Conservation (phyloP, 2,329 filamentous ascomycete species). For the Dactylellina haptotyla region DNA sequence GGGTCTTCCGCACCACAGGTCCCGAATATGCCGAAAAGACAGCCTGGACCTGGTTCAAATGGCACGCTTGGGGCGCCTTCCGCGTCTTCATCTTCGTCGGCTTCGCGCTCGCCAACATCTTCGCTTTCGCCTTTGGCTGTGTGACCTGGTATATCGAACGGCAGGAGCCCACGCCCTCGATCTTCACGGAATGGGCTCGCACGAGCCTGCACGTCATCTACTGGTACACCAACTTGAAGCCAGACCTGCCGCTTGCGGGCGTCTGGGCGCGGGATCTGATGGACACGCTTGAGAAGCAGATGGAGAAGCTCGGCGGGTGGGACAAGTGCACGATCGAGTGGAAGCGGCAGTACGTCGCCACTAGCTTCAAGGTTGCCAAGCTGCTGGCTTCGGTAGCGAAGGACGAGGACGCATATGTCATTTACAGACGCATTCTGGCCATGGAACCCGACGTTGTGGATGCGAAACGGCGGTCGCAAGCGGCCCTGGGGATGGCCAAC, state of each 20-base stretch:
- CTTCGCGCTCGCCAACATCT: slow-evolving; percentile 37
- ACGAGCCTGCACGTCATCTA: slow-evolving; percentile 32
- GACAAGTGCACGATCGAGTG: slow-evolving; percentile 36
- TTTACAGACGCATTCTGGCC: slow-evolving; percentile 42
- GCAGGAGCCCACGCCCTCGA: slow-evolving; percentile 30
- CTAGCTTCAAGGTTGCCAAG: slow-evolving; percentile 30
- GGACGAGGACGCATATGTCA: slow-evolving; percentile 40
- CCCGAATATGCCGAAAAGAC: slow-evolving; percentile 39
- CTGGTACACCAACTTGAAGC: slow-evolving; percentile 25
- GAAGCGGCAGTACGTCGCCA: slow-evolving; percentile 30
- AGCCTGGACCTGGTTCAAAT: slow-evolving; percentile 44
- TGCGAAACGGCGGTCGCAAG: slow-evolving; percentile 29
- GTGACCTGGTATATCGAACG: slow-evolving; percentile 31
- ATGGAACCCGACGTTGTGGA: slow-evolving; percentile 35
- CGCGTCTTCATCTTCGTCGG: slow-evolving; percentile 41
- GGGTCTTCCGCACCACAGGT: slow-evolving; percentile 36
- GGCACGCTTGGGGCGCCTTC: slow-evolving; percentile 26
- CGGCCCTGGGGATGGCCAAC: slow-evolving; percentile 32
- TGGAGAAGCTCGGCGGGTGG: slow-evolving; percentile 46
- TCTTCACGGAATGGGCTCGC: slow-evolving; percentile 36
- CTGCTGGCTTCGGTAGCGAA: slow-evolving; percentile 24
- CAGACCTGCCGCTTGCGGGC: slow-evolving; percentile 25
- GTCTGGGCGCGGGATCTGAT: slow-evolving; percentile 18
- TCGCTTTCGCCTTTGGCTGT: slow-evolving; percentile 32
- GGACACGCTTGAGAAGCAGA: slow-evolving; percentile 36